Evolutionary conservation across 1,139 yeast genomes (phyloP).

Genomic region (Pichia sp.): DNA sequence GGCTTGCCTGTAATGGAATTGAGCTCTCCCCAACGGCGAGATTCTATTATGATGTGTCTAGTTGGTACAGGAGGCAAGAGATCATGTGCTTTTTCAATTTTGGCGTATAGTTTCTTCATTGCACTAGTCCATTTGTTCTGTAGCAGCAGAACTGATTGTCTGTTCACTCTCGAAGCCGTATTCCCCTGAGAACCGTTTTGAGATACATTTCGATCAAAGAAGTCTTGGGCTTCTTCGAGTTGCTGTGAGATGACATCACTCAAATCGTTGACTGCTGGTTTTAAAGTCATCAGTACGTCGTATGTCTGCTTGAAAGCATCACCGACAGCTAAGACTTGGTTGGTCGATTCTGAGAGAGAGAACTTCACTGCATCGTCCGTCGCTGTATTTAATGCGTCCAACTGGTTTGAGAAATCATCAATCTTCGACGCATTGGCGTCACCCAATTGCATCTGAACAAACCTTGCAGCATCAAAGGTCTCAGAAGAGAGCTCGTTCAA

Average conservation of each 20-base stretch:
- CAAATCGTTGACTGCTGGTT: slow-evolving; percentile 55
- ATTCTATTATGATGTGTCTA: slow-evolving; percentile 47
- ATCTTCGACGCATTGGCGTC: slow-evolving; percentile 13
- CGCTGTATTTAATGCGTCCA: slow-evolving; percentile 6
- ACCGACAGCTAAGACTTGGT: slow-evolving; percentile 63
- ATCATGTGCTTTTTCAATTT: slow-evolving; percentile 88
- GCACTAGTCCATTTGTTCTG: slow-evolving; percentile 86
- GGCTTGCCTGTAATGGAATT: slow-evolving; percentile 72
- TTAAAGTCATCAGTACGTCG: slow-evolving; percentile 53
- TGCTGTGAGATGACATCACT: slow-evolving; percentile 60
- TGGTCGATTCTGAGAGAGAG: slow-evolving; percentile 64
- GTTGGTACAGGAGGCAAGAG: slow-evolving; percentile 71
- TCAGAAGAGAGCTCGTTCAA: slow-evolving; percentile 3
- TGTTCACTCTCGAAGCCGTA: slow-evolving; percentile 28
- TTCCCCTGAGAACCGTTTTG: slow-evolving; percentile 64
- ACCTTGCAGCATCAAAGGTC: slow-evolving; percentile 5
- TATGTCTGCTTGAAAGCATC: slow-evolving; percentile 57
- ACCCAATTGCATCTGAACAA: slow-evolving; percentile 7
- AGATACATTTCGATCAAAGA: slow-evolving; percentile 35
- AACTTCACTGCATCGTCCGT: slow-evolving; percentile 59
- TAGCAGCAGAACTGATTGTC: slow-evolving; percentile 27
- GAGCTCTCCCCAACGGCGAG: slow-evolving; percentile 69
- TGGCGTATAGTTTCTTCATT: slow-evolving; percentile 63
- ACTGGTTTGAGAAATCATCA: slow-evolving; percentile 9
- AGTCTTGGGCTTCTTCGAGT: slow-evolving; percentile 38